Conservation (phyloP, 345 rosid genomes). For the Salix suchowensis region DNA sequence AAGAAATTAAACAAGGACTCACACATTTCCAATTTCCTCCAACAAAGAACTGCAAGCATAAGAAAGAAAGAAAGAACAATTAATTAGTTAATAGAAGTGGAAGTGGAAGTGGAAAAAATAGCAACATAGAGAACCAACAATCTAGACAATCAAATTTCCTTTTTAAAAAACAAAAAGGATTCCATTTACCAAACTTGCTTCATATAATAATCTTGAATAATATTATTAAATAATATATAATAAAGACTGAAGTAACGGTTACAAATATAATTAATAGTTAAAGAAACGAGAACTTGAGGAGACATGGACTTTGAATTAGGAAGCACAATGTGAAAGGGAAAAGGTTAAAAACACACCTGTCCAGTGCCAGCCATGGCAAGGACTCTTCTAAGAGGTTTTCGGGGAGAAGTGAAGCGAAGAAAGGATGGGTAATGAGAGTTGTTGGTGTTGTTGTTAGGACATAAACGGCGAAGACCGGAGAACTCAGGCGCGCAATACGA, state of each 20-base stretch:
- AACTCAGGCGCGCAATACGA: conserved; percentile 33
- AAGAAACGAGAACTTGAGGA: neutral
- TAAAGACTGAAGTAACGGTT: neutral
- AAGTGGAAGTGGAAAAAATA: neutral
- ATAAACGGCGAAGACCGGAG: conserved; percentile 55
- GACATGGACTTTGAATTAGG: neutral
- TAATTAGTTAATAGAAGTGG: neutral
- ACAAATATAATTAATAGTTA: neutral
- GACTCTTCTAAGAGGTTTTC: conserved; percentile 50
- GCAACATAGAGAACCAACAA: neutral
- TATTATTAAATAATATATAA: neutral
- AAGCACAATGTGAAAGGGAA: neutral
- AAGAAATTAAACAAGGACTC: conserved; percentile 28
- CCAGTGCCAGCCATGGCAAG: conserved; percentile 92
- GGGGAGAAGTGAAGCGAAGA: conserved; percentile 44
- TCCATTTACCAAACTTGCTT: no score
- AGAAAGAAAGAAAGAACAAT: neutral
- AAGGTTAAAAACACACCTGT: conserved; percentile 39
- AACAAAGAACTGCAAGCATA: conserved; percentile 87
- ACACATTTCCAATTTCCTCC: conserved; percentile 99
- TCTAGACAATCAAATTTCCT: neutral
- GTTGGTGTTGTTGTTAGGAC: conserved; percentile 23
- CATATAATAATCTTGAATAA: no score
- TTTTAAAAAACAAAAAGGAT: neutral
- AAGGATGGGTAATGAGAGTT: conserved; percentile 35